These are phyloP conservation scores for Saccharomycopsis javanensis DNA, from an alignment of 805 yeast genomes.

Conservation along the genomic window DNA sequence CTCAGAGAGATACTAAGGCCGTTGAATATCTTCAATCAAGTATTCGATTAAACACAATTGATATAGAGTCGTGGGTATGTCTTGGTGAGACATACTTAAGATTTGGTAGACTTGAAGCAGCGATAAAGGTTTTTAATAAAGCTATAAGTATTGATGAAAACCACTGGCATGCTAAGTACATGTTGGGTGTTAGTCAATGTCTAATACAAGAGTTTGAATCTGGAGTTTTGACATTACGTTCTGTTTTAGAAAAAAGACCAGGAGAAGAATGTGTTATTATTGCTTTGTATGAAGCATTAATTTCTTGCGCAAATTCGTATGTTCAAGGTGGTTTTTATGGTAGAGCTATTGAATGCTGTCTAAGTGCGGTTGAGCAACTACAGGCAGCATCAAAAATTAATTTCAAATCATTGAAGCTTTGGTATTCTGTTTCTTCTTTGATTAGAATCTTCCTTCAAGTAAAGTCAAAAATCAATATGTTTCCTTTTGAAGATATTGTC, in stretches of 20 bases:
- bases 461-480: conserved; percentile 39
- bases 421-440: conserved; percentile 58
- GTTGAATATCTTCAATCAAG: conserved; percentile 86
- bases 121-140: conserved; percentile 67
- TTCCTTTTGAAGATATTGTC: conserved; percentile 40
- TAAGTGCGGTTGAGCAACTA: conserved; percentile 36
- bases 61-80: conserved; percentile 82
- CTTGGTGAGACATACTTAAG: conserved; percentile 91
- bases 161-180: conserved; percentile 54
- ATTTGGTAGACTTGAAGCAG: conserved; percentile 82
- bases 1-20: conserved; percentile 65
- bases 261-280: conserved; percentile 41
- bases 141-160: conserved; percentile 42
- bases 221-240: conserved; percentile 41
- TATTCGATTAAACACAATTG: conserved; percentile 49
- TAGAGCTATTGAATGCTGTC: conserved; percentile 31
- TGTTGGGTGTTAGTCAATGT: conserved; percentile 56
- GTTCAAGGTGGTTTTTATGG: conserved; percentile 55
- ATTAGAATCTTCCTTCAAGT: conserved; percentile 43
- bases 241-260: conserved; percentile 35
- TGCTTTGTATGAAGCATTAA: conserved; percentile 47
- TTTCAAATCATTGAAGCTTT: conserved; percentile 40
- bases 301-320: conserved; percentile 44
- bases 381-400: conserved; percentile 30
- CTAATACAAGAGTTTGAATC: conserved; percentile 56